Conservation (phyloP, 495 filamentous ascomycete species). For the Achaetomiella virescens region DNA sequence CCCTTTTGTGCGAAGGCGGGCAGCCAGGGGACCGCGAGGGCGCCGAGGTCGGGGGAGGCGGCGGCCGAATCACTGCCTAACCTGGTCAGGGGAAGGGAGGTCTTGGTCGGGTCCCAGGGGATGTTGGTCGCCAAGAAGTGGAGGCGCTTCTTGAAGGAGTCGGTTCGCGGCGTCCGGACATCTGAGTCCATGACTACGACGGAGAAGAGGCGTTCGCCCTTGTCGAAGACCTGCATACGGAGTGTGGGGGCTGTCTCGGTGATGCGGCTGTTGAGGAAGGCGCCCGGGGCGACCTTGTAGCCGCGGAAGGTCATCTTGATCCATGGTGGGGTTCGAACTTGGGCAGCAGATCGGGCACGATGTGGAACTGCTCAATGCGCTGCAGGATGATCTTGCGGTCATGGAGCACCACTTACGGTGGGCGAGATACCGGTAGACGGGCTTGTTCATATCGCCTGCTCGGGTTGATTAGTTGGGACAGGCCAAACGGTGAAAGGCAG, state of each 20-base stretch:
- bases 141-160: slow-evolving; percentile 70
- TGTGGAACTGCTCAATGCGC: slow-evolving; percentile 78
- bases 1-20: slow-evolving; percentile 86
- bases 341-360: slow-evolving; percentile 90
- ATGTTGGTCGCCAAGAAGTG: slow-evolving; percentile 76
- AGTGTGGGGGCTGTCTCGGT: slow-evolving; percentile 68
- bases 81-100: slow-evolving; percentile 42
- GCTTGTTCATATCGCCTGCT: slow-evolving; percentile 88
- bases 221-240: slow-evolving; percentile 76
- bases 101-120: slow-evolving; percentile 44
- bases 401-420: slow-evolving; percentile 72
- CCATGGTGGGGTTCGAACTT: slow-evolving; percentile 69
- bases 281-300: slow-evolving; percentile 62
- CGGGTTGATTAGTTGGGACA: slow-evolving; percentile 14
- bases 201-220: slow-evolving; percentile 72
- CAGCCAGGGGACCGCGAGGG: slow-evolving; percentile 71
- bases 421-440: slow-evolving; percentile 88
- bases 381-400: slow-evolving; percentile 74
- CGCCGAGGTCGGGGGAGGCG: slow-evolving; percentile 29
- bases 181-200: slow-evolving; percentile 85
- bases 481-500: neutral
- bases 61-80: slow-evolving; percentile 17
- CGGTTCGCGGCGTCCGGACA: slow-evolving; percentile 69
- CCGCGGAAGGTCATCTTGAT: slow-evolving; percentile 74
- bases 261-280: slow-evolving; percentile 62